Evolutionary conservation across 495 filamentous ascomycete species (phyloP), one percentile per base, ranked within the genome.

Genomic region (Cairneyella variabilis): DNA sequence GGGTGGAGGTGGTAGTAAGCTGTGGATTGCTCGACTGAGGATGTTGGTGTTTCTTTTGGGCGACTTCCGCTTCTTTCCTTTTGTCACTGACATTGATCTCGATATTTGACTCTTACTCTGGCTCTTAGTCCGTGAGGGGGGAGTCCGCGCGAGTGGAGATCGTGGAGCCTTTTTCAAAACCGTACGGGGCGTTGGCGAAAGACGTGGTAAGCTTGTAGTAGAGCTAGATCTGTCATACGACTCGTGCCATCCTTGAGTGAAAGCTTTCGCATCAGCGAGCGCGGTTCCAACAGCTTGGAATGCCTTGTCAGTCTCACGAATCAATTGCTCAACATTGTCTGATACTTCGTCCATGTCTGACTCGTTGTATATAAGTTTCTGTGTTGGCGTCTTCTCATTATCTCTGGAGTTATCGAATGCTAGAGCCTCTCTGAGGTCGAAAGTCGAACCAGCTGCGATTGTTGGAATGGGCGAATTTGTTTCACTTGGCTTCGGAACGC

Each of bases 41-140:
- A 43, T 21, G 26, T 44, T 51, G 7, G 32, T 44, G 17, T 58
- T 54, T 44, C 53, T 44, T 45, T 56, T 64, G 0, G 66, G 49
- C 54, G 69, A 71, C 56, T 73, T 78, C 37, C 65, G 68, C 54
- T 66, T 71, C 51, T 68, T 71, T 48, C 68, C 66, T 62, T 75
- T 74, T 9, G 66, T 60, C 28, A 53, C 54, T 5, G 60, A 57
- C 8, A 57, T 57, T 12, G 64, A 62, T 0, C 65, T 59, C 10
- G 51, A 38, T 16, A 66, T 23, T 21, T 17, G 28, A 10, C 1
- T 6, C 11, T 27, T 53, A 21, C 1, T 11, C 9, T 8, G 10
- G 10, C 7, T 47, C 6, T 7, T 12, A 47, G 20, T 36, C 22
- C 12, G 22, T 25, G 3, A 18, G 25, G 36, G 7, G 7, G 14